Evolutionary conservation across 306 rosid genomes (phyloP), one percentile per base, ranked within the genome.

Genomic region (Phaseolus lunatus): DNA sequence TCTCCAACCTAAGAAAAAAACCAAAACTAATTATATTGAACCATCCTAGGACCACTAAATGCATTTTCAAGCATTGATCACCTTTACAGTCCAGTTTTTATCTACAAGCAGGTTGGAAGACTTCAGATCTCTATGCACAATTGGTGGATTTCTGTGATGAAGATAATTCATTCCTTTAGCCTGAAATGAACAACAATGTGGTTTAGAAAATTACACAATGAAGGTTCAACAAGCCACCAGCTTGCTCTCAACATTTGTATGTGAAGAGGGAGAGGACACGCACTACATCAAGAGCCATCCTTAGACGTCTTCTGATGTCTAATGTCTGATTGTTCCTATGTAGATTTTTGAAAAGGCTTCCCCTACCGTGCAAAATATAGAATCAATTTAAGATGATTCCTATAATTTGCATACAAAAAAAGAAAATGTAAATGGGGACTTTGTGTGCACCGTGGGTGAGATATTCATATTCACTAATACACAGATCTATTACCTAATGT

Each of bases 261-360:
- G 57, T 2, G 68, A 2, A 64, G 78, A 27, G 79, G 12, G 68
- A 77, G 58, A 82, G 72, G 67, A 80, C 77, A 82, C 91, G 14
- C 84, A 93, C 96, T 82, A 87, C 87, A 86, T 93, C 92, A 72
- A 93, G 97, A 56, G 96, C 92, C 91, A 93, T 89, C 83, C 81
- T 85, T 50, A 89, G 78, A 73, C 85, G 87, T 81, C 88, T 75
- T 88, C 87, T 85, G 73, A 89, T 82, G 80, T 90, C 91, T 59
- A 90, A 77, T 64, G 90, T 56, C 69, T 87, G 88, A 82, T 74
- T 87, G 90, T 77, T 90, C 78, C 62, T 84, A 86, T 89, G 91
- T 83, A 93, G 89, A 50, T 80, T 83, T 86, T 70, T 90, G 73
- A 89, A 90, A 53, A 93, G 92, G 85, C 97, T 93, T 85, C 91